Evolutionary conservation across 257 asterid genomes (phyloP), one percentile per base, ranked within the genome.

Genomic region (Nicotiana knightiana): DNA sequence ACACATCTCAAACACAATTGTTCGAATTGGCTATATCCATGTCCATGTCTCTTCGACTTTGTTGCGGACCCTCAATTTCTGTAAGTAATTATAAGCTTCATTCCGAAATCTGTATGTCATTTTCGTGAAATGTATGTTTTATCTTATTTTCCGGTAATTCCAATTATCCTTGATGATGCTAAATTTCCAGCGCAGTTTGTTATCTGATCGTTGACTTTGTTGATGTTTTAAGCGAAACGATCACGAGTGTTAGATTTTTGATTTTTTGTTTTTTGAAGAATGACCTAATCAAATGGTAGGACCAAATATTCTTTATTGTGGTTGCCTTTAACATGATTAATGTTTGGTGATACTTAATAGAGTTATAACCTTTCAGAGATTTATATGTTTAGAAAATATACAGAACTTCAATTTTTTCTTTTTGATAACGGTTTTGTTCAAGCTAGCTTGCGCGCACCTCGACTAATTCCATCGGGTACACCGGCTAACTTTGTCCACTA

Each of bases 41-140:
- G 82, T 48, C 83, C 16, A 21, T 75, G 66, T 30, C 77, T 3
- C 17, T 88, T 67, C 88, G 83, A 71, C 46, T 83, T 17, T 51
- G 81, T 76, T 88, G 81, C 80, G 81, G 82, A n/a, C 86, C 87
- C 82, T 82, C 83, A 76, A 58, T 87, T 63, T 85, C 84, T 57
- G 95, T 92, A 86, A 87, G 91, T 75, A 11, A 65, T 28, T 3
- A 6, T 11, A 18, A 30, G 67, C 77, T 67, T 28, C 58, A 30
- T 54, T 9, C 55, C 18, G 3, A 32, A 2, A 4, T 64, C 43
- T 79, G 18, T 13, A 11, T 46, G 0, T 65, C 55, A 61, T 80
- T 46, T 46, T 1, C 2, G 24, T 17, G 11, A 21, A 43, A 43
- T 43, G 3, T 57, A 53, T 64, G 17, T 11, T 26, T 39, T 21